Percentiles rank a stretch among this genome's conserved stretches.
phyloP scores from a whole-genome alignment of 345 rosid species.

The Eutrema japonicum region DNA sequence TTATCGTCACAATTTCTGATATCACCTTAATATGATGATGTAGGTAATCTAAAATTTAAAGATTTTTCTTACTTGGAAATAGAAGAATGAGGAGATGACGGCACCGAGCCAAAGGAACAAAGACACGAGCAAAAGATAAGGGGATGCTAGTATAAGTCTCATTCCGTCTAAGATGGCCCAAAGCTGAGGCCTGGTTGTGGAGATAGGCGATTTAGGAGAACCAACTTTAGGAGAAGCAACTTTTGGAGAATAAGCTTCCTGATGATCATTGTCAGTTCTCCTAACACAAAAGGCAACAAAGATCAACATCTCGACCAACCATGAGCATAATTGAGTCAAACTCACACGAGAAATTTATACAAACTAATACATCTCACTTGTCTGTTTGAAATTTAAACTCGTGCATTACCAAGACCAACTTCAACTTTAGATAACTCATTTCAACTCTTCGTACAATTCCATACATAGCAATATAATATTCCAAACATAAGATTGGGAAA shows the following conservation, averaged over 20 bases:
- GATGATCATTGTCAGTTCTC: slow-evolving; percentile 52
- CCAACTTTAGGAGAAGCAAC: slow-evolving; percentile 37
- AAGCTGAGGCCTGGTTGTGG: slow-evolving; percentile 58
- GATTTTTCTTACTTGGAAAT: slow-evolving; percentile 72
- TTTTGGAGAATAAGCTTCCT: slow-evolving; percentile 44
- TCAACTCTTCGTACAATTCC: neutral
- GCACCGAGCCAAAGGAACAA: slow-evolving; percentile 96
- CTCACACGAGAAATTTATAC: neutral
- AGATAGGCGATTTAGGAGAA: slow-evolving; percentile 57
- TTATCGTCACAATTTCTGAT: neutral
- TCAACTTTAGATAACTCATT: slow-evolving; percentile 9
- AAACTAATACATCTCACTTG: neutral
- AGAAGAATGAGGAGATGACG: slow-evolving; percentile 91
- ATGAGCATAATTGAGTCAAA: slow-evolving; percentile 8
- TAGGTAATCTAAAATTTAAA: neutral
- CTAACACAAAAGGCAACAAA: slow-evolving; percentile 48
- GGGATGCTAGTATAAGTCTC: slow-evolving; percentile 73
- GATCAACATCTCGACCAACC: slow-evolving; percentile 28
- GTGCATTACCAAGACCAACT: slow-evolving; percentile 18
- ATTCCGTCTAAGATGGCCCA: slow-evolving; percentile 85
- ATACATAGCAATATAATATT: neutral
- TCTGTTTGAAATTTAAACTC: slow-evolving; percentile 5
- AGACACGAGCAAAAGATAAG: slow-evolving; percentile 75
- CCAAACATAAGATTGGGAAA: slow-evolving; percentile 5
- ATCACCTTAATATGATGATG: neutral